These are phyloP conservation scores for Luvunga scandens DNA, from an alignment of 345 rosid genomes.

Conservation along the genomic window DNA sequence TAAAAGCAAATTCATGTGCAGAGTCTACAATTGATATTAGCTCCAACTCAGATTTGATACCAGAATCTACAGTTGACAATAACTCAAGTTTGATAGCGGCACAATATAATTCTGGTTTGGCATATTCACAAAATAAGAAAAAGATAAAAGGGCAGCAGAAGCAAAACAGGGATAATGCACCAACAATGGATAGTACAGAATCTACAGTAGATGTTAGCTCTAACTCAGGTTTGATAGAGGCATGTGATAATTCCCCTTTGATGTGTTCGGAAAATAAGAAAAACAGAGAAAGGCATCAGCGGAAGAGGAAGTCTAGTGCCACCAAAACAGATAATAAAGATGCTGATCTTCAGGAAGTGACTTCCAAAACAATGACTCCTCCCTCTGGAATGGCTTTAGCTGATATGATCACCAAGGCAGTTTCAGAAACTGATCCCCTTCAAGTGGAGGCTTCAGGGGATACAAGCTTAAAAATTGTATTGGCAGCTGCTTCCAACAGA, in stretches of 20 bases:
- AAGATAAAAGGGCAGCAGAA: slow-evolving; percentile 17
- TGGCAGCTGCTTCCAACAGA: not conserved
- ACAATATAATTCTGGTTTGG: slow-evolving; percentile 3
- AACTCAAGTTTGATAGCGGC: slow-evolving; percentile 2
- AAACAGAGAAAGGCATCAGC: slow-evolving; percentile 16
- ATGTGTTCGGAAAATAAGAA: slow-evolving; percentile 11
- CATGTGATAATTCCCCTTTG: slow-evolving; percentile 5
- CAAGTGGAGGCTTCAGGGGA: not conserved
- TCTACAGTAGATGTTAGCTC: not conserved
- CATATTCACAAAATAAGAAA: slow-evolving; percentile 1
- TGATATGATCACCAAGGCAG: not conserved
- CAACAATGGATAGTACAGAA: not conserved
- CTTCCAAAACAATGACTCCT: not conserved
- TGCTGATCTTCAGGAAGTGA: slow-evolving; percentile 6
- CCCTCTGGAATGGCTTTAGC: slow-evolving; percentile 4
- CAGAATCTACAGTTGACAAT: not conserved
- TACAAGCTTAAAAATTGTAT: not conserved
- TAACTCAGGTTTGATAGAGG: not conserved
- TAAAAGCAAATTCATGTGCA: not conserved
- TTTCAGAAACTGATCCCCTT: not conserved
- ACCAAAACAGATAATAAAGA: not conserved
- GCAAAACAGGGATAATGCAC: not conserved
- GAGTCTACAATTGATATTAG: slow-evolving; percentile 5
- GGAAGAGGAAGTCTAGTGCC: not conserved
- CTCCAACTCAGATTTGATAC: not conserved